Percentiles rank a stretch among this genome's conserved stretches.
phyloP scores from a whole-genome alignment of 176 grass and related monocot genomes.

The sorghum (Sorghum bicolor) region Sorghum_bicolor_NCBIv3 NC_012870.2:66985501-66986000 shows the following conservation, averaged over 20 bases:
- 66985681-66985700: neutral
- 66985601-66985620: conserved; percentile 13
- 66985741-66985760: neutral
- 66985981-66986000: neutral
- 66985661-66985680: neutral
- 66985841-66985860: neutral
- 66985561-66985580: neutral
- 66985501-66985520: neutral
- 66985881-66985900: neutral
- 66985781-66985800: conserved; percentile 6
- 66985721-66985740: neutral
- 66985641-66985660: conserved; percentile 6
- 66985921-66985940: conserved; percentile 24
- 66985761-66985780: conserved; percentile 34
- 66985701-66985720: neutral
- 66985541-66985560: neutral
- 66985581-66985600: neutral
- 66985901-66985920: neutral
- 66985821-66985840: neutral
- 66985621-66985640: neutral
- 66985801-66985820: neutral
- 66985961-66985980: neutral
- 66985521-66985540: too few relatives aligned
- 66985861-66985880: conserved; percentile 20
- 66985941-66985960: neutral